Percentiles rank a stretch among this genome's conserved stretches.
Evolutionary conservation across 2,329 filamentous ascomycete genomes (phyloP).

Genomic region (Scytalidium sp.): DNA sequence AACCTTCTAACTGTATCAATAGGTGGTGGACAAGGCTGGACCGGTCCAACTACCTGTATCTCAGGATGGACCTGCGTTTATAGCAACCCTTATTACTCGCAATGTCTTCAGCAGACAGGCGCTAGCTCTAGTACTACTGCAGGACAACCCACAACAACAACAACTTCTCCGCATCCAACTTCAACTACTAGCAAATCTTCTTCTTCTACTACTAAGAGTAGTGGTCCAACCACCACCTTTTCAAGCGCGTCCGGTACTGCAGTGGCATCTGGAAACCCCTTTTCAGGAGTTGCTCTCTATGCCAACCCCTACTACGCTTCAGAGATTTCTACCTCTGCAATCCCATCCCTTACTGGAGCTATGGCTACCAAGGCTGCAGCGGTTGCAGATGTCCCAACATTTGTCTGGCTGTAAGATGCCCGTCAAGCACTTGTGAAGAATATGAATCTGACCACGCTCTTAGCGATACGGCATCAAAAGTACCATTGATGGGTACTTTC

Average conservation of each 20-base stretch:
- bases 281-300: slow-evolving; percentile 46
- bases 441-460: not conserved
- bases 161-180: slow-evolving; percentile 12
- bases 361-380: slow-evolving; percentile 47
- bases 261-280: slow-evolving; percentile 48
- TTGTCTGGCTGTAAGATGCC: slow-evolving; percentile 47
- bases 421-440: not conserved
- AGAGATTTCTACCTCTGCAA: slow-evolving; percentile 51
- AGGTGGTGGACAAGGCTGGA: slow-evolving; percentile 25
- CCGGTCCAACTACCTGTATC: slow-evolving; percentile 23
- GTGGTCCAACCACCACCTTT: slow-evolving; percentile 11
- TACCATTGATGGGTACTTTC: slow-evolving; percentile 44
- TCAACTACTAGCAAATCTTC: slow-evolving; percentile 9
- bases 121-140: slow-evolving; percentile 3
- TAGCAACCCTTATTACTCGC: slow-evolving; percentile 22
- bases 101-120: slow-evolving; percentile 20
- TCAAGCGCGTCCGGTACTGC: slow-evolving; percentile 25
- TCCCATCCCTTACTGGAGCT: slow-evolving; percentile 58
- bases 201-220: slow-evolving; percentile 9
- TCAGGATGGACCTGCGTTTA: slow-evolving; percentile 23
- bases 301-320: slow-evolving; percentile 51
- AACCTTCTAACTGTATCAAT: slow-evolving; percentile 4
- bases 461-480: slow-evolving; percentile 44
- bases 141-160: slow-evolving; percentile 13
- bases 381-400: slow-evolving; percentile 48